These are phyloP conservation scores for Penicillium janthinellum DNA, from an alignment of 2,329 filamentous ascomycete species.

Conservation along the genomic window DNA sequence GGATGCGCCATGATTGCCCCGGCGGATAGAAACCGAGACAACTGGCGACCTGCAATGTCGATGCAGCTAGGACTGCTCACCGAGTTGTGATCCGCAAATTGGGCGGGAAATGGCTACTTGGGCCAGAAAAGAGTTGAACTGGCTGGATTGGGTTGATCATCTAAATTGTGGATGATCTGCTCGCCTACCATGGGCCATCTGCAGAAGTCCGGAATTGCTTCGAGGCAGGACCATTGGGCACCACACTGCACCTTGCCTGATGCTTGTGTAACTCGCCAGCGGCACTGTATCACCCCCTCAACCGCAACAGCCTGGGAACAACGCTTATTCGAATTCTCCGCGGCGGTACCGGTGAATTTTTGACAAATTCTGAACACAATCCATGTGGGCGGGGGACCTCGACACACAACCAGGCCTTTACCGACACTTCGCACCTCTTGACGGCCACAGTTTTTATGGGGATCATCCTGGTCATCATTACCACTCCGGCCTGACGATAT, in stretches of 20 bases:
- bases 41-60: slow-evolving; percentile 6
- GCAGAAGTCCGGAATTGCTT: not conserved
- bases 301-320: slow-evolving; percentile 12
- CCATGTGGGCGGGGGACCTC: not conserved
- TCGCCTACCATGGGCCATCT: not conserved
- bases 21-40: slow-evolving; percentile 12
- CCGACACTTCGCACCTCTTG: not conserved
- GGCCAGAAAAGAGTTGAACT: not conserved
- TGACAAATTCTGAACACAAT: not conserved
- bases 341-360: slow-evolving; percentile 7
- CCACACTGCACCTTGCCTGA: not conserved
- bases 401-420: not conserved
- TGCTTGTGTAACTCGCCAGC: slow-evolving; percentile 9
- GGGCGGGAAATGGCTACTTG: not conserved
- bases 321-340: slow-evolving; percentile 9
- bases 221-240: not conserved
- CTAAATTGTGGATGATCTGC: not conserved
- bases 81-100: not conserved
- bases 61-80: slow-evolving; percentile 8
- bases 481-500: not conserved
- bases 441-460: not conserved
- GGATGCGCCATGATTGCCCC: slow-evolving; percentile 6
- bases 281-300: slow-evolving; percentile 15
- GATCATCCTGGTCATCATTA: not conserved
- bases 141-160: not conserved